Evolutionary conservation across 2,329 filamentous ascomycete species (phyloP), one percentile per base, ranked within the genome.

Genomic region (Xylariaceae sp.): DNA sequence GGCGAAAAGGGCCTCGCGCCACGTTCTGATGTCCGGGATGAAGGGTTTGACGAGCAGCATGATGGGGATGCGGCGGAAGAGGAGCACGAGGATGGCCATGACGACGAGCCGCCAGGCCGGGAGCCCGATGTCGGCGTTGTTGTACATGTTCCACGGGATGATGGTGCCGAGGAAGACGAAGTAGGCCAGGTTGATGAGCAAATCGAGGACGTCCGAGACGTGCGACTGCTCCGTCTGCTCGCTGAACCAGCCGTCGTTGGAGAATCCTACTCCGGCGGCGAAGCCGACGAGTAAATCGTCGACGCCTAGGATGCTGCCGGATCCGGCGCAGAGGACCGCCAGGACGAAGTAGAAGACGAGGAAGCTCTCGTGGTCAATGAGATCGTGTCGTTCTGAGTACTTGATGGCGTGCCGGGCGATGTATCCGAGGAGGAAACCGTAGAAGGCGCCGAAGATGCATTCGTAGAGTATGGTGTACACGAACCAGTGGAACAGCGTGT

Each of bases 141-240:
- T 96, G 81, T 87, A 99, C 73, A 91, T 87, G 67, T 88, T 85
- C 94, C 94, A 99, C 1, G 94, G 94, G 62, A 99, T 94, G 73
- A 99, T 97, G 56, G 94, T 90, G 55, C 94, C 94, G 64, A 99
- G 89, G 73, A 94, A 99, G 67, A 99, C 94, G 74, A 99, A 99
- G 75, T 97, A 99, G 2, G 93, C 84, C 86, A 99, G 83, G 75
- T 99, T 99, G 78, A 99, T 87, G 62, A 99, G 79, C 73, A 99
- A 76, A 79, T 99, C 94, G 70, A 99, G 97, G 72, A 99, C 94
- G 84, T 99, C 97, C 73, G 93, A 97, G 8, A 99, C 94, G 73
- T 97, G 94, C 0, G 94, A 93, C 74, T 99, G 94, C 72, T 99
- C 94, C 0, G 94, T 99, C 80, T 97, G 97, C 71, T 97, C 90